Evolutionary conservation across 1,139 yeast genomes (phyloP), one percentile per base, ranked within the genome.

Genomic region (Taiozyma sp.): DNA sequence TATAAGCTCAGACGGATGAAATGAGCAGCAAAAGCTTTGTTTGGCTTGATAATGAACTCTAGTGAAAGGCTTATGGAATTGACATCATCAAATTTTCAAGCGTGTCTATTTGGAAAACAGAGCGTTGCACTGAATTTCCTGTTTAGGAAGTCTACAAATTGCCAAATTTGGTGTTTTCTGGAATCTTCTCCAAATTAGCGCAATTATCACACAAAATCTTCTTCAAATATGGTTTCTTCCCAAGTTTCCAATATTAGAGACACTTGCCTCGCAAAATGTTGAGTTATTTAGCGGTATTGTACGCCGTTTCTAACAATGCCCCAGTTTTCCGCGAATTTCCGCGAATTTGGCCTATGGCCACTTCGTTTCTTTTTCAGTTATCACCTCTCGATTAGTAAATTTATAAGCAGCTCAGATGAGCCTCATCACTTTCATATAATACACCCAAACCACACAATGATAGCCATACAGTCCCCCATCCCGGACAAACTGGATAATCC

Each of bases 381-480:
- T 14, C 14, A 35, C 6, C 6, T 37, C 41, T 10, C 24, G 4
- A 37, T 3, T 10, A n/a, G n/a, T n/a, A 37, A 10, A 37, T 37
- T 37, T 37, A 37, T 37, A 37, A 37, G 41, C 41, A 37, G 35
- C 6, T 11, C 6, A 30, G 11, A 30, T 30, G 34, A 13, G 13
- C 14, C 34, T 30, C 34, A 30, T 30, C 34, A 6, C 35, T 32
- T n/a, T 13, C 6, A 3, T 8, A 5, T 2, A n/a, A 32, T n/a
- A 32, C 19, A n/a, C 35, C 6, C 19, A n/a, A n/a, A 32, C 8
- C 9, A 19, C 7, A 37, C 14, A 19, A 60, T 60, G 63, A 47
- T 58, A 6, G 51, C 59, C 7, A 51, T 53, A 28, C 54, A 59
- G 39, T 54, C 60, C 26, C 59, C 56, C 22, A 47, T 53, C 13